A percentile compares a stretch with the other conserved stretches of the same genome.
Evolutionary conservation across 306 rosid species (phyloP).

Genomic region (Vigna hirtella): DNA sequence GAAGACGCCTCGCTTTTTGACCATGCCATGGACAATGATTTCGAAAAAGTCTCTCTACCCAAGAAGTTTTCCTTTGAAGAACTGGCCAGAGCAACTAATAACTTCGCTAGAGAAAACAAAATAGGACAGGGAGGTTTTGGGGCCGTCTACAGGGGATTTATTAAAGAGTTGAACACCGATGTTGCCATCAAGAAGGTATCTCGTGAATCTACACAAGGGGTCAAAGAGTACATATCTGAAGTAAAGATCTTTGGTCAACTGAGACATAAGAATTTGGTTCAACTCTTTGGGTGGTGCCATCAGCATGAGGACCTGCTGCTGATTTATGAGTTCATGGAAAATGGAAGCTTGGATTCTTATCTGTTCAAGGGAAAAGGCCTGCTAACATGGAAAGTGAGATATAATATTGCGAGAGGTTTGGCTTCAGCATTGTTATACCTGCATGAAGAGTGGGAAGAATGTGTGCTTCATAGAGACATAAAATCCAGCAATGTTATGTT

Average conservation of each 20-base stretch:
- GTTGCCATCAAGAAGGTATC: not conserved
- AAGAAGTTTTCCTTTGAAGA: slow-evolving; percentile 47
- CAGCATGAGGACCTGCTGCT: no score
- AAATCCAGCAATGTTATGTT: slow-evolving; percentile 56
- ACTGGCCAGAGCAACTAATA: slow-evolving; percentile 45
- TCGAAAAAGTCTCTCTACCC: slow-evolving; percentile 38
- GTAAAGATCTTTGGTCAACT: not conserved
- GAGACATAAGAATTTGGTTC: not conserved
- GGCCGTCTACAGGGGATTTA: not conserved
- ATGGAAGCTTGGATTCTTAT: not conserved
- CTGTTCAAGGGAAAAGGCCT: not conserved
- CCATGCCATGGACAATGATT: slow-evolving; percentile 39
- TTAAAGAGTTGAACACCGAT: not conserved
- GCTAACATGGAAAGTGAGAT: not conserved
- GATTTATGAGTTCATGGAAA: no score
- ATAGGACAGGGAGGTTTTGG: slow-evolving; percentile 47
- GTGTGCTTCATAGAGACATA: slow-evolving; percentile 52
- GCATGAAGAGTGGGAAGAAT: slow-evolving; percentile 51
- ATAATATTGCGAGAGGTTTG: not conserved
- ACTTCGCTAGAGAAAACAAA: slow-evolving; percentile 43
- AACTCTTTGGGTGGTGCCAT: not conserved
- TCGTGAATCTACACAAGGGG: not conserved
- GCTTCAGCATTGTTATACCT: not conserved
- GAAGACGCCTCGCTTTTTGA: not conserved
- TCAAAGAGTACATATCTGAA: not conserved